A percentile compares a stretch with the other conserved stretches of the same genome.
These are phyloP conservation scores for Ciborinia camelliae DNA, from an alignment of 2,329 filamentous ascomycete species.

Conservation along the genomic window DNA sequence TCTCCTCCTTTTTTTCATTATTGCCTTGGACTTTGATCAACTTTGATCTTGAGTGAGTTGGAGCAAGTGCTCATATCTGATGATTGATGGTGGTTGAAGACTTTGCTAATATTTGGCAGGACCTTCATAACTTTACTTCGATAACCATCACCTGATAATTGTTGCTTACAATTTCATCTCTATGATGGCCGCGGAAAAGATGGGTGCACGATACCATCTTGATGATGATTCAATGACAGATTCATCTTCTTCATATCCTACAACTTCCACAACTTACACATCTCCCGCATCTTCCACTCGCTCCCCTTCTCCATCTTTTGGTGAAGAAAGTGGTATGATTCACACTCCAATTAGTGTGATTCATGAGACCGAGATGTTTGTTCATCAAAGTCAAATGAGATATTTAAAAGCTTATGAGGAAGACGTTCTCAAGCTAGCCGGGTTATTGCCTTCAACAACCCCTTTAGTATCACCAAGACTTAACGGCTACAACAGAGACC, in stretches of 20 bases:
- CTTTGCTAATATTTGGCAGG: too few species aligned
- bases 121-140: background rate
- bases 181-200: background rate
- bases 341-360: background rate
- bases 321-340: background rate
- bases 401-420: slow-evolving; percentile 8
- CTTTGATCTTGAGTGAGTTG: too few species aligned
- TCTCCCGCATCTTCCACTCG: background rate
- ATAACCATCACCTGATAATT: background rate
- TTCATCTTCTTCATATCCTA: background rate
- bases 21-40: background rate
- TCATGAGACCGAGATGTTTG: background rate
- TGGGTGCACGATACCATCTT: background rate
- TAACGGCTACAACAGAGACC: background rate
- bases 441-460: background rate
- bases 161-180: background rate
- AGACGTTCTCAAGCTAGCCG: background rate
- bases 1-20: background rate
- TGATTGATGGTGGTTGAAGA: background rate
- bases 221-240: background rate
- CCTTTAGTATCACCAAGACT: background rate
- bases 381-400: background rate
- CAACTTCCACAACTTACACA: background rate
- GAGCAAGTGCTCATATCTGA: too few species aligned
- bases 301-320: background rate